These are phyloP conservation scores for Russula olivacea DNA, from an alignment of 768 basidiomycete species.

Conservation along the genomic window DNA sequence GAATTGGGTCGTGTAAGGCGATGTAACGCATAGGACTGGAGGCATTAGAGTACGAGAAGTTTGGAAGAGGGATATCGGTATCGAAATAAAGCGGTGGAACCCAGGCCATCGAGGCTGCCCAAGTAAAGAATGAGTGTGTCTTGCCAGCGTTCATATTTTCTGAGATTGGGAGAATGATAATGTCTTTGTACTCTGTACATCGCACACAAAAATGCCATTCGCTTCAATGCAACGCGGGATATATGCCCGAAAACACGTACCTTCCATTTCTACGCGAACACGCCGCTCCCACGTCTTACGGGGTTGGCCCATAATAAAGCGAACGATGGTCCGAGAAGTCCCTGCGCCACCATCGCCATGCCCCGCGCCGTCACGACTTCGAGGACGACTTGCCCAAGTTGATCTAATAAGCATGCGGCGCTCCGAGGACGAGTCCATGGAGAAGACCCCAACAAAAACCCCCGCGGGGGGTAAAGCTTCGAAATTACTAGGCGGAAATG, in stretches of 20 bases:
- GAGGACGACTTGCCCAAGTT: conserved; percentile 81
- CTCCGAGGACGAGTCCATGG: conserved; percentile 78
- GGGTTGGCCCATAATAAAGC: conserved; percentile 86
- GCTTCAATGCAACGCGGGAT: background rate
- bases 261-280: conserved; percentile 84
- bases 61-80: conserved; percentile 39
- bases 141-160: conserved; percentile 99
- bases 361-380: conserved; percentile 70
- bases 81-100: conserved; percentile 71
- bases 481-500: conserved; percentile 70
- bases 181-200: conserved; percentile 70
- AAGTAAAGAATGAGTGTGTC: conserved; percentile 84
- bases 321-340: conserved; percentile 77
- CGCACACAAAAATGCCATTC: conserved; percentile 3
- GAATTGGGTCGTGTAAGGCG: conserved; percentile 66
- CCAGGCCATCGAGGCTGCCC: conserved; percentile 88
- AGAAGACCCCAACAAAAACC: conserved; percentile 85
- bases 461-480: conserved; percentile 77
- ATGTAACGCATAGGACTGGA: conserved; percentile 51
- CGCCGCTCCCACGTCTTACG: conserved; percentile 71
- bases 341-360: conserved; percentile 63
- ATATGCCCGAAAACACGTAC: conserved; percentile 43
- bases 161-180: conserved; percentile 70
- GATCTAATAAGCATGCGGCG: conserved; percentile 82
- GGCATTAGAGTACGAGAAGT: conserved; percentile 61